Evolutionary conservation across 148 eudicot species (phyloP).

Genomic region (Dysphania ambrosioides): DNA sequence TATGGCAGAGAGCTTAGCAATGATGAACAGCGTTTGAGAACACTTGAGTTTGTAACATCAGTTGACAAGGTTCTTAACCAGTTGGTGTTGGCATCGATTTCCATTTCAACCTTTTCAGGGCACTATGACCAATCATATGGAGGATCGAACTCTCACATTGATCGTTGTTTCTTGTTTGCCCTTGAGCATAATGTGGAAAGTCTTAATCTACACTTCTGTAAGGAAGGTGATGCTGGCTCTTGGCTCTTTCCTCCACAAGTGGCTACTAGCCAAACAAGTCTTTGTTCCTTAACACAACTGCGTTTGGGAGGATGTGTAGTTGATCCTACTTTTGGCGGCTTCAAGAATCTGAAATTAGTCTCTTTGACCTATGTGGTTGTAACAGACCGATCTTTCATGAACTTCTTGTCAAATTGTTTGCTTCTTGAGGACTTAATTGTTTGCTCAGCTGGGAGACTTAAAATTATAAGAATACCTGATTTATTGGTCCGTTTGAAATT

Average conservation of each 20-base stretch:
- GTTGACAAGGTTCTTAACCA: constrained; percentile 9
- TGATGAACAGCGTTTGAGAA: constrained; percentile 6
- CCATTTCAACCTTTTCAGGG: not conserved
- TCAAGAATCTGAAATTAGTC: constrained; percentile 21
- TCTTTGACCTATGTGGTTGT: not conserved
- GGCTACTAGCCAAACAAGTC: not conserved
- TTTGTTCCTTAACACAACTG: not conserved
- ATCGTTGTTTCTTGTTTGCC: constrained; percentile 14
- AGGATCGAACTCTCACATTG: constrained; percentile 4
- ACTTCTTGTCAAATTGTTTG: constrained; percentile 20
- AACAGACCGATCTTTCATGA: constrained; percentile 8
- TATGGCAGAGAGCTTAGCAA: constrained; percentile 7
- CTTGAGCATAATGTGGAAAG: constrained; percentile 4
- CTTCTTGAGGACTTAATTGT: constrained; percentile 14
- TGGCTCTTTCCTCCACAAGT: constrained; percentile 19
- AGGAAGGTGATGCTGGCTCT: not conserved
- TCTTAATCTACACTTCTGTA: constrained; percentile 11
- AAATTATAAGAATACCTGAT: not conserved
- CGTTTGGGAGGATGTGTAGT: constrained; percentile 15
- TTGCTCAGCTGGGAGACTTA: constrained; percentile 11
- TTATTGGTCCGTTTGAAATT: constrained; percentile 14
- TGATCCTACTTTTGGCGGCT: constrained; percentile 6
- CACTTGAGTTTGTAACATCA: constrained; percentile 9
- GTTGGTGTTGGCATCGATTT: not conserved
- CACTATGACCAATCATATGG: constrained; percentile 7